Evolutionary conservation across 2,329 filamentous ascomycete species (phyloP).

Genomic region (Teratosphaeria epicoccoides): DNA sequence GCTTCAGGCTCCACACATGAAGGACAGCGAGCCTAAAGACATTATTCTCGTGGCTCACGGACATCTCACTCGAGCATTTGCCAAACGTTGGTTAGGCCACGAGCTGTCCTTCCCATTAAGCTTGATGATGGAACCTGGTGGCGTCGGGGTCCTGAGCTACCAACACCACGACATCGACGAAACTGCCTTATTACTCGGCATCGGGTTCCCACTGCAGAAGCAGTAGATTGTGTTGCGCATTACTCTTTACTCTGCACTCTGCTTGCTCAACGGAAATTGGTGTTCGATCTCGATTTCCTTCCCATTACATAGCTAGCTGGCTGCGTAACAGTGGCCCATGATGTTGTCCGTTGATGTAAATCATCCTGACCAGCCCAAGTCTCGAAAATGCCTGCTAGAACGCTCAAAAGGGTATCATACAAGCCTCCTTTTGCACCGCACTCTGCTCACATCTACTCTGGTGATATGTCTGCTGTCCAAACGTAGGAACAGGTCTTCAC

Average conservation of each 20-base stretch:
- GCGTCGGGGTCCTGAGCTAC: conserved; percentile 71
- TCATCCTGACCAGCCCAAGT: neutral
- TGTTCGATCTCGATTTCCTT: neutral
- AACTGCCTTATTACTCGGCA: conserved; percentile 68
- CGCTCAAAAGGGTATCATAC: neutral
- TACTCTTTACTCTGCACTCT: too few species aligned
- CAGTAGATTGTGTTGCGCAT: neutral
- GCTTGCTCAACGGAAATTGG: too few species aligned
- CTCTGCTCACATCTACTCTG: neutral
- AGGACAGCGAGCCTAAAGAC: conserved; percentile 44
- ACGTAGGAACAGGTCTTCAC: too few species aligned
- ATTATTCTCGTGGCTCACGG: conserved; percentile 75
- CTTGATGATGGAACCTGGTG: conserved; percentile 73
- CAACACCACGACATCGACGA: conserved; percentile 70
- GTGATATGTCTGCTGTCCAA: neutral
- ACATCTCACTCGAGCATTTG: conserved; percentile 73
- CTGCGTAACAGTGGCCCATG: too few species aligned
- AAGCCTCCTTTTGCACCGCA: neutral
- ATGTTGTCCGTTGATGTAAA: too few species aligned
- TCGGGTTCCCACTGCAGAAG: conserved; percentile 45
- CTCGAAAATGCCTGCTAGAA: neutral
- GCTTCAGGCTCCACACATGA: conserved; percentile 41
- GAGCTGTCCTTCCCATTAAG: conserved; percentile 56
- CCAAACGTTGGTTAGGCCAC: conserved; percentile 69
- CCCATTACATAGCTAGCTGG: too few species aligned